phyloP scores from a whole-genome alignment of 352 stramenopile species.

The Blastocystis sp. region DNA sequence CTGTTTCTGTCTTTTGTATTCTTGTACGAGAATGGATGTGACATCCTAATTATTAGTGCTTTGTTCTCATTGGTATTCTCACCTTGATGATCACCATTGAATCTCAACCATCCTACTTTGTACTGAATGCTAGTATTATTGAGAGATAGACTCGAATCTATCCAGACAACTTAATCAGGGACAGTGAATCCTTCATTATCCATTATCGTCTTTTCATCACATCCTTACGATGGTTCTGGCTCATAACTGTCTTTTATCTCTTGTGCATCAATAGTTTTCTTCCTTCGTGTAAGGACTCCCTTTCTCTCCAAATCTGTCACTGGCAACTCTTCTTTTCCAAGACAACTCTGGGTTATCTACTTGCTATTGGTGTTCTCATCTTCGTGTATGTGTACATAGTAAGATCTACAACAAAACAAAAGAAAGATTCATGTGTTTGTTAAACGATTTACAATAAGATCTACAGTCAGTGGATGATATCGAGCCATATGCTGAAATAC shows the following conservation, averaged over 20 bases:
- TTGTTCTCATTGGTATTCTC: neutral
- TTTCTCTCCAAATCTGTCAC: neutral
- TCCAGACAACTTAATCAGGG: neutral
- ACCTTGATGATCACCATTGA: neutral
- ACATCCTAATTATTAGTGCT: neutral
- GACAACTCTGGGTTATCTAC: neutral
- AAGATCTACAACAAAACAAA: neutral
- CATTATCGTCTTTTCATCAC: conserved; percentile 58
- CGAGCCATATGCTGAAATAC: conserved; percentile 59
- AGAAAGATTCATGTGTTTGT: conserved; percentile 43
- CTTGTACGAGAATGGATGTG: neutral
- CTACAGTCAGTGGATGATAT: neutral
- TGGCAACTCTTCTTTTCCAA: neutral
- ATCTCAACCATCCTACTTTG: neutral
- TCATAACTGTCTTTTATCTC: conserved; percentile 33
- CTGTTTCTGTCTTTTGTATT: neutral
- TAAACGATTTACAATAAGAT: neutral
- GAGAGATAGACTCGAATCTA: conserved; percentile 25
- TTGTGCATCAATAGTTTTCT: neutral
- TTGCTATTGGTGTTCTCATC: neutral
- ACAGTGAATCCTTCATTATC: neutral
- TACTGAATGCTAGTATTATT: neutral
- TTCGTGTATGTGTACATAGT: neutral
- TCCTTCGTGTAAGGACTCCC: neutral
- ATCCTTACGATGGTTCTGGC: conserved; percentile 8